Evolutionary conservation across 306 rosid genomes (phyloP).

Genomic region (Phaseolus lunatus): DNA sequence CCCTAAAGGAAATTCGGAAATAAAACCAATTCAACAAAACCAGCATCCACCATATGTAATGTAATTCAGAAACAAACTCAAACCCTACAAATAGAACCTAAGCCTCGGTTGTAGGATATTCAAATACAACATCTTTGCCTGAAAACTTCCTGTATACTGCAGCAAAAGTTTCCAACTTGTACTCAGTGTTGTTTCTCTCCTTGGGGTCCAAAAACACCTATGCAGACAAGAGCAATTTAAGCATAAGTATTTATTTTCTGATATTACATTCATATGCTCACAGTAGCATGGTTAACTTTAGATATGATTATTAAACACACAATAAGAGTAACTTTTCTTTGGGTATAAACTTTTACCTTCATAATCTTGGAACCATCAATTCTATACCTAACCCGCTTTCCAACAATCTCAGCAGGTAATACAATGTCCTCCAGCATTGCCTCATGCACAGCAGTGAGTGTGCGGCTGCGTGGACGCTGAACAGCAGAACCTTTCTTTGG

Average conservation of each 20-base stretch:
- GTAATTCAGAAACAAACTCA: conserved; percentile 30
- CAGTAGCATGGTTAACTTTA: neutral
- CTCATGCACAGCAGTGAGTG: conserved; percentile 90
- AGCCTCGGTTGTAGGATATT: conserved; percentile 77
- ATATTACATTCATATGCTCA: neutral
- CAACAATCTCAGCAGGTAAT: conserved; percentile 90
- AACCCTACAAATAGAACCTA: conserved; percentile 47
- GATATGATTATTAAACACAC: conserved; percentile 3
- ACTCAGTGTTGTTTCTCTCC: conserved; percentile 82
- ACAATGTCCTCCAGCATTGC: conserved; percentile 90
- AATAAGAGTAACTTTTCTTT: neutral
- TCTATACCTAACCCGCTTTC: conserved; percentile 77
- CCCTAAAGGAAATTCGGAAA: conserved; percentile 32
- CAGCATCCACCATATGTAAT: conserved; percentile 40
- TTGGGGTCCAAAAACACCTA: conserved; percentile 91
- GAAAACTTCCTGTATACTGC: conserved; percentile 87
- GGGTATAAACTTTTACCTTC: conserved; percentile 60
- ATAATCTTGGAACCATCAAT: conserved; percentile 84
- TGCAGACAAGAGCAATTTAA: neutral
- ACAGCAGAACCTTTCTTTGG: conserved; percentile 92
- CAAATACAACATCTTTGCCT: conserved; percentile 89
- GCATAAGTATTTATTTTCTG: neutral
- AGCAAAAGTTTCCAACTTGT: conserved; percentile 82
- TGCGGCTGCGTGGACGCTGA: conserved; percentile 85
- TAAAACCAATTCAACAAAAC: conserved; percentile 44